Base-by-base conservation (phyloP, 179 eudicot genomes). In the Heliamphora pulchella region DNA sequence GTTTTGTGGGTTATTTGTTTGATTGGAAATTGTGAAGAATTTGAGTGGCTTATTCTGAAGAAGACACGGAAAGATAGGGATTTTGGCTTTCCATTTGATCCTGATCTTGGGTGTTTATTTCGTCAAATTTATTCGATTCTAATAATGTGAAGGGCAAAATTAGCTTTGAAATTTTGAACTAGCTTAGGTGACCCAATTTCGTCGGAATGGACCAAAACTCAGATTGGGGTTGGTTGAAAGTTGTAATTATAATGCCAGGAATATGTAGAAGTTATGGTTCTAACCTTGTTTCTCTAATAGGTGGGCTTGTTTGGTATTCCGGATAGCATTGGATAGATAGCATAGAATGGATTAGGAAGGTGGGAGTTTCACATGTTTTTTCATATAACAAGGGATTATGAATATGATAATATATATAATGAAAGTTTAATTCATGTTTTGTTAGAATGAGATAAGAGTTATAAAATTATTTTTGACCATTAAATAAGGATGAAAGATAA, bases 11-110 rank as follows among this genome's bases (percentile, higher is more conserved):
- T 55, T 74, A 20, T 41, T 73, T 31, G 14, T 22, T 9, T 55
- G 77, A 74, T 14, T 55, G 47, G 22, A 74, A 73, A 22, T 74
- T 74, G 2, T 57, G 46, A 71, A 57, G 65, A 55, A 74, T 39
- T 57, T 74, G 22, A 9, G 39, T 74, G 76, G 11, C 17, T 74
- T 22, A 5, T 57, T 74, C 22, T 11, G 61, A 2, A 53, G 39
- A 10, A 44, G 46, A 20, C 1, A 8, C 14, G 46, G 62, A 14
- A n/a, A 18, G 75, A 4, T 4, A 72, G 55, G 48, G 64, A 55
- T 10, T 14, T 55, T 43, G 43, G 39, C 11, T 63, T 8, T 63
- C 22, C 10, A 63, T 20, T 63, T 63, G 68, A 11, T 63, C 4
- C 41, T 63, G 8, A 1, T 63, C 3, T 20, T 63, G 64, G 64